Evolutionary conservation across 345 rosid species (phyloP).

Genomic region (Cochlearia excelsa): DNA sequence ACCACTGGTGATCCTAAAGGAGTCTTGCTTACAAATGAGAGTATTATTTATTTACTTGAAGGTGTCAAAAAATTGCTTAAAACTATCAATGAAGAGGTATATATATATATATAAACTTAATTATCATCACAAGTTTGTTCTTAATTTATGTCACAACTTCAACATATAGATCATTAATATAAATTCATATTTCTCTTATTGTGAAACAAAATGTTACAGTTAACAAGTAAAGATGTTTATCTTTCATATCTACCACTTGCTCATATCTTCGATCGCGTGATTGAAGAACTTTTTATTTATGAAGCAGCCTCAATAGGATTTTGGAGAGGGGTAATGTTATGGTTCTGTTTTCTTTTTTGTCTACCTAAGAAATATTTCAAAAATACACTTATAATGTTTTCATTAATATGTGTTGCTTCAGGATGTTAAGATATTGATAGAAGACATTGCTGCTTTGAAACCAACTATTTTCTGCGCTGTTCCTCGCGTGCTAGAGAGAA

Average conservation of each 20-base stretch:
- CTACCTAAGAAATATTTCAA: neutral
- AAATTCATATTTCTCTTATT: neutral
- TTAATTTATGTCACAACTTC: neutral
- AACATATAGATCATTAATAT: neutral
- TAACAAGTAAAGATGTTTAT: constrained; percentile 69
- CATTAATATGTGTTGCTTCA: constrained; percentile 28
- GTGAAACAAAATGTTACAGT: constrained; percentile 43
- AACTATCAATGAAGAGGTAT: constrained; percentile 66
- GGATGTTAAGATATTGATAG: constrained; percentile 87
- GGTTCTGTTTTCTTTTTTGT: constrained; percentile 11
- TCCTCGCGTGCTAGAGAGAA: constrained; percentile 91
- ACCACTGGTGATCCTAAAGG: constrained; percentile 99
- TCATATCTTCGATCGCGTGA: constrained; percentile 91
- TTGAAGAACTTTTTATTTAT: constrained; percentile 71
- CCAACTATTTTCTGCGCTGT: constrained; percentile 94
- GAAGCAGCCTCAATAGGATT: constrained; percentile 86
- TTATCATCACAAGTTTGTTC: neutral
- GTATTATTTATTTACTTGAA: constrained; percentile 70
- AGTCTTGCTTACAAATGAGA: constrained; percentile 86
- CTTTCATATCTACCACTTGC: constrained; percentile 97
- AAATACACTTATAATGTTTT: neutral
- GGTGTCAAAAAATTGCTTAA: constrained; percentile 63
- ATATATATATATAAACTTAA: constrained; percentile 7
- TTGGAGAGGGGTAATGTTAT: constrained; percentile 83
- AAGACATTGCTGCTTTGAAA: constrained; percentile 84